Conservation (phyloP, 148 eudicot genomes). For the Hydrangea macrophylla region DNA sequence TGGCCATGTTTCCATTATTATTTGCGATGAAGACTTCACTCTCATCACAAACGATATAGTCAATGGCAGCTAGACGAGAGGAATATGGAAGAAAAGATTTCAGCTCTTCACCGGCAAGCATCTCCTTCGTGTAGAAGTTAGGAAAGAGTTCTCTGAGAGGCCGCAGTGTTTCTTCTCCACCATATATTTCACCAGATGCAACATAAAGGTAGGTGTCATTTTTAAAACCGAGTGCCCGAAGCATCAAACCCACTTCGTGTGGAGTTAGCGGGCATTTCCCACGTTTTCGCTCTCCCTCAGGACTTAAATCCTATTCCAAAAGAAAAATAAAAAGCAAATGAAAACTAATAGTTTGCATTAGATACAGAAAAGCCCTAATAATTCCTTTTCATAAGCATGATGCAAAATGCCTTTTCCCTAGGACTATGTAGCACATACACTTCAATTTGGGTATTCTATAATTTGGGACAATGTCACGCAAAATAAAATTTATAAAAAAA, state of each 20-base stretch:
- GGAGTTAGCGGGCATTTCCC: slow-evolving; percentile 99
- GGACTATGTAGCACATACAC: no score
- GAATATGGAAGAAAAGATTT: slow-evolving; percentile 70
- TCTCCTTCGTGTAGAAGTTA: slow-evolving; percentile 88
- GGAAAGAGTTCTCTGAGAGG: slow-evolving; percentile 90
- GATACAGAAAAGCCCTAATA: background rate
- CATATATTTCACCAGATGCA: slow-evolving; percentile 96
- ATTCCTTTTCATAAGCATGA: background rate
- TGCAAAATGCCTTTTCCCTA: background rate
- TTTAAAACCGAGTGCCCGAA: slow-evolving; percentile 82
- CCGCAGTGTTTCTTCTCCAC: slow-evolving; percentile 84
- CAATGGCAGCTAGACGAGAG: slow-evolving; percentile 97
- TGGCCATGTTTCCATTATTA: slow-evolving; percentile 98
- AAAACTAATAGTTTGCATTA: background rate
- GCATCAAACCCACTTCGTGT: slow-evolving; percentile 88
- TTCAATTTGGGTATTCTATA: no score
- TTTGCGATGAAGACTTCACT: slow-evolving; percentile 96
- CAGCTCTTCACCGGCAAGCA: slow-evolving; percentile 69
- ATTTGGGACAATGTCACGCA: no score
- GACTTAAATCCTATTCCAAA: slow-evolving; percentile 66
- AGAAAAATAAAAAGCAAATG: background rate
- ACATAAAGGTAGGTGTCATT: slow-evolving; percentile 83
- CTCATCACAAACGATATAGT: slow-evolving; percentile 89
- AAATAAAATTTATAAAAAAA: no score
- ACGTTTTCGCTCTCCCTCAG: slow-evolving; percentile 74